phyloP scores from a whole-genome alignment of 2,329 filamentous ascomycete genomes.

The Colletotrichum agaves region DNA sequence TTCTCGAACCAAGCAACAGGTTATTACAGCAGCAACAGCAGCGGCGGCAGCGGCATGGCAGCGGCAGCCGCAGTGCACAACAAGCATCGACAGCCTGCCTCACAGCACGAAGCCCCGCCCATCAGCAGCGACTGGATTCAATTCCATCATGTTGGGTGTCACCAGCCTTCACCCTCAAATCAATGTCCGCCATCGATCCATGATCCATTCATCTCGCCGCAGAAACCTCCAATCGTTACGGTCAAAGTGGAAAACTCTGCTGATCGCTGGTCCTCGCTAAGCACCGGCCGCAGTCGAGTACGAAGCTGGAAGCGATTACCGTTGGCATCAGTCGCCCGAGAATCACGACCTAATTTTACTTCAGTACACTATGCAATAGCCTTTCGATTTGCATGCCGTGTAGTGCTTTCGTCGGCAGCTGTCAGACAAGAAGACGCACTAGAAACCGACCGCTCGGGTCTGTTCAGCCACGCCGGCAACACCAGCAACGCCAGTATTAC shows the following conservation, averaged over 20 bases:
- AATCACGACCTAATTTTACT: too few relatives aligned
- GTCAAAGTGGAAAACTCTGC: constrained; percentile 1
- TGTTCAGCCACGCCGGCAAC: neutral
- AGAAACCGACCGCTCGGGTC: constrained; percentile 7
- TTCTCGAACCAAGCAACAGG: constrained; percentile 16
- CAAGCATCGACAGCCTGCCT: too few relatives aligned
- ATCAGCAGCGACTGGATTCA: neutral
- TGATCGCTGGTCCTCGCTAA: neutral
- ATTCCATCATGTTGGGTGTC: neutral
- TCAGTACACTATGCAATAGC: neutral
- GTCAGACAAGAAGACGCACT: too few relatives aligned
- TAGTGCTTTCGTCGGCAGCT: neutral
- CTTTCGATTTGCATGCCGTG: too few relatives aligned
- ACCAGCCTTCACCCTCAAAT: neutral
- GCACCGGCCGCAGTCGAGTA: neutral
- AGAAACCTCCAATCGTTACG: neutral
- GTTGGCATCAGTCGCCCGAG: neutral
- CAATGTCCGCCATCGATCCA: neutral
- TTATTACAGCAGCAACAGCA: too few relatives aligned
- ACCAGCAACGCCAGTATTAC: neutral
- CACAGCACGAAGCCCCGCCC: too few relatives aligned
- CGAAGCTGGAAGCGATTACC: neutral
- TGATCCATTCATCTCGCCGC: neutral
- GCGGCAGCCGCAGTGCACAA: too few relatives aligned
- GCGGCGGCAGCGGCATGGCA: too few relatives aligned